phyloP scores from a whole-genome alignment of 1,284 basidiomycete genomes.

The Macrocybe sp. region DNA sequence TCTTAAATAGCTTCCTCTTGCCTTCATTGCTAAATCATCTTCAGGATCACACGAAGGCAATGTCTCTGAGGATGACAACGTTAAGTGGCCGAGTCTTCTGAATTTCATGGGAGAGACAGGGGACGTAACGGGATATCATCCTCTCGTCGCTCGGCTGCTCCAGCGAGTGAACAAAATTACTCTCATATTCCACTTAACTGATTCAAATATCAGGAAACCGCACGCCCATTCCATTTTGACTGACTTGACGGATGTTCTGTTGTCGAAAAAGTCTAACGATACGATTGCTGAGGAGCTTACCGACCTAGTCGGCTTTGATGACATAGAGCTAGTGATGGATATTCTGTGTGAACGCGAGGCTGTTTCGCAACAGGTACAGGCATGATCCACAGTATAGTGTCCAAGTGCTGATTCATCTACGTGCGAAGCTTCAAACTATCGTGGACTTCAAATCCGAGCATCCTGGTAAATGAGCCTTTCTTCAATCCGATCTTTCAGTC shows the following conservation, averaged over 20 bases:
- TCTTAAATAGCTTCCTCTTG: no score
- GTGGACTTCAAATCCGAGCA: constrained; percentile 9
- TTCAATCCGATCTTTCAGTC: no score
- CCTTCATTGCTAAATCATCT: neutral
- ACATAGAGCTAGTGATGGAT: constrained; percentile 66
- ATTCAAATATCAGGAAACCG: constrained; percentile 17
- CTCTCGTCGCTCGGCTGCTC: constrained; percentile 11
- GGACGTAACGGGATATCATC: neutral
- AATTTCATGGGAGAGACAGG: constrained; percentile 5
- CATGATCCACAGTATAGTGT: no score
- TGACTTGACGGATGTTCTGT: constrained; percentile 26
- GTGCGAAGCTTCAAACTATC: constrained; percentile 1
- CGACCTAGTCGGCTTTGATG: constrained; percentile 86
- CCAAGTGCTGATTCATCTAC: constrained; percentile 8
- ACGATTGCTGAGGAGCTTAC: constrained; percentile 76
- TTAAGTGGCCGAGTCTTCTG: constrained; percentile 12
- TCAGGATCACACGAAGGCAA: neutral
- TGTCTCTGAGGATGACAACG: neutral
- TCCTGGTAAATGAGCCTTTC: constrained; percentile 2
- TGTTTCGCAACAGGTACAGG: constrained; percentile 37
- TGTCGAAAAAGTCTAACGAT: constrained; percentile 43
- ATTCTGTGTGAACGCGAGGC: constrained; percentile 45
- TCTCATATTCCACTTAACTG: no score
- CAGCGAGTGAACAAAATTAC: constrained; percentile 5
- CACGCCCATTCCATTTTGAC: constrained; percentile 21